Conservation (phyloP, 129 eudicot genomes). For the Flaveria trinervia region DNA sequence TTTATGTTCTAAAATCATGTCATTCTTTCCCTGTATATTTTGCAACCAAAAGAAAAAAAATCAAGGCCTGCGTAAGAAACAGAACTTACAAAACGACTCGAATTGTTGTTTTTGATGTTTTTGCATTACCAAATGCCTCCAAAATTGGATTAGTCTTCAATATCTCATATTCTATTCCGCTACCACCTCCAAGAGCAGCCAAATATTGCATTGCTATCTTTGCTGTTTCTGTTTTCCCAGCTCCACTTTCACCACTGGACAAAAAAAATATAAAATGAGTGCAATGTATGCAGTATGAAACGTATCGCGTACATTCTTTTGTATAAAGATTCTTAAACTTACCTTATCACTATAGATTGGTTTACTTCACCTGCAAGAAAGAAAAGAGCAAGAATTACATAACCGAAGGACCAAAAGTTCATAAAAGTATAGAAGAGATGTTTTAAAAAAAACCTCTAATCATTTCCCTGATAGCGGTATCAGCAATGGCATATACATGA, state of each 20-base stretch:
- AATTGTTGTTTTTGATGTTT: conserved; percentile 79
- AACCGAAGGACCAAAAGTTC: neutral
- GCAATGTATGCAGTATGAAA: neutral
- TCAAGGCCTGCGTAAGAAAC: neutral
- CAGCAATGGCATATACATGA: conserved; percentile 93
- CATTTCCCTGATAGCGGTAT: conserved; percentile 89
- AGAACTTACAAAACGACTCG: conserved; percentile 91
- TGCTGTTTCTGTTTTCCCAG: conserved; percentile 96
- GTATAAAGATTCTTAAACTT: conserved; percentile 31
- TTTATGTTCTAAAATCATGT: conserved; percentile 4
- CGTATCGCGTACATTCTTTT: neutral
- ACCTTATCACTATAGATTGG: conserved; percentile 97
- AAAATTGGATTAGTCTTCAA: conserved; percentile 81
- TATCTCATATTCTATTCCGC: conserved; percentile 90
- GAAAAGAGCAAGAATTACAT: conserved; percentile 14
- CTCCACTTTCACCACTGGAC: conserved; percentile 94
- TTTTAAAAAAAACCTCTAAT: conserved; percentile 52
- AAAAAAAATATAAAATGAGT: conserved; percentile 6
- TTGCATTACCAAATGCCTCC: conserved; percentile 98
- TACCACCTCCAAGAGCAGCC: conserved; percentile 97
- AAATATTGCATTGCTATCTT: conserved; percentile 97
- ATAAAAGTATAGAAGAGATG: too few species aligned
- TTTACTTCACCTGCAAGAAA: conserved; percentile 81
- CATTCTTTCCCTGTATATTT: neutral
- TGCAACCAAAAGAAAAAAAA: neutral